These are phyloP conservation scores for Conringia planisiliqua DNA, from an alignment of 345 rosid species.

Conservation along the genomic window DNA sequence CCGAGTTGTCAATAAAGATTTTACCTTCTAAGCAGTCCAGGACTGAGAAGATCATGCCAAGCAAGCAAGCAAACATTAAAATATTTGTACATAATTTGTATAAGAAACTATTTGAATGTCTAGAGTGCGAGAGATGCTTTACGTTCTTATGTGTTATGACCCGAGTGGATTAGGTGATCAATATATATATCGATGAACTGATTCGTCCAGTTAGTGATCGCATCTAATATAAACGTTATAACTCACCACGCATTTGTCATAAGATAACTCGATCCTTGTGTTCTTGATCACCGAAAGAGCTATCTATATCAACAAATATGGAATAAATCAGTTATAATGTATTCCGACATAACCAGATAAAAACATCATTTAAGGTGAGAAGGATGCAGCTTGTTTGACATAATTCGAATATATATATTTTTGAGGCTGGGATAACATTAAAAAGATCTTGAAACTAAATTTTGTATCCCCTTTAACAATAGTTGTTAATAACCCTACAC, in stretches of 20 bases:
- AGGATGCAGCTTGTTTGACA: background rate
- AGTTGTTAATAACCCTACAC: background rate
- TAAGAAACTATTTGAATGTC: too few relatives aligned
- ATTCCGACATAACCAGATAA: background rate
- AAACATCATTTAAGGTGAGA: background rate
- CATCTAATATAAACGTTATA: background rate
- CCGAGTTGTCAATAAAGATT: background rate
- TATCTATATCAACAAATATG: background rate
- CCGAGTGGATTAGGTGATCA: background rate
- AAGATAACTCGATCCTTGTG: background rate
- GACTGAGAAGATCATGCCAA: background rate
- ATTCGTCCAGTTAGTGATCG: background rate
- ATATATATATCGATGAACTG: background rate
- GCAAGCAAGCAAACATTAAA: too few relatives aligned
- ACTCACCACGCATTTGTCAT: background rate
- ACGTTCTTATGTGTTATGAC: background rate
- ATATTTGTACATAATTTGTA: too few relatives aligned
- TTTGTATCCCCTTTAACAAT: background rate
- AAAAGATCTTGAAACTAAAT: background rate
- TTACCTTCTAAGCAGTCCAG: background rate
- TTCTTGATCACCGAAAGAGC: background rate
- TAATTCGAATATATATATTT: background rate
- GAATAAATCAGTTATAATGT: background rate
- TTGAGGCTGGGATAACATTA: slow-evolving; percentile 8
- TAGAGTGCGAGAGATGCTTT: too few relatives aligned